Base-by-base conservation (phyloP, 805 yeast genomes). In the Crinitomyces ghanaensis region DNA sequence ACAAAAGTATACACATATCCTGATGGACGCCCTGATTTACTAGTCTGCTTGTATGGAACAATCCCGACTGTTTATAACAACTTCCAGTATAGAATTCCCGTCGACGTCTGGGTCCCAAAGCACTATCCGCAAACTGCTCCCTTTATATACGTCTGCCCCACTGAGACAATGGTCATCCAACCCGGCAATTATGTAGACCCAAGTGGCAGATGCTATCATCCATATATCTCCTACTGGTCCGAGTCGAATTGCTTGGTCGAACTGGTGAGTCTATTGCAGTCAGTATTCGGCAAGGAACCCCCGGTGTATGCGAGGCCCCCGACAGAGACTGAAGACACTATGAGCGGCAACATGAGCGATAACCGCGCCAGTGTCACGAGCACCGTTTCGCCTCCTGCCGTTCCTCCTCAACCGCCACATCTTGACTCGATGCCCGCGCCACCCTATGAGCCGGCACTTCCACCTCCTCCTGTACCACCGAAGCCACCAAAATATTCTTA, bases 31-130 rank as follows among this genome's bases (percentile, higher is more conserved):
- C 61, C 78, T 2, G 62, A 66, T 14, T 61, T 84, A 13, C 58
- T 84, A 31, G 58, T 85, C 7, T 74, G 75, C 39, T 40, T 86
- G 2, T 66, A 66, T 43, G 95, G 95, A 0, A 56, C 65, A 0
- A 43, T 77, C 3, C 65, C 66, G 2, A 50, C 57, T 1, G 26
- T 42, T 4, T 51, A 56, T 8, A 45, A 44, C 9, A 51, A 52
- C 1, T 36, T 45, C 0, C 44, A 46, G 0, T 59, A 64, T 41
- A 54, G 59, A n/a, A 56, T 70, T 12, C 86, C 85, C 0, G 46
- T 84, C 8, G 74, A 73, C 34, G 53, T 85, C 4, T 84, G 94
- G 93, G 48, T 86, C 4, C 93, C 94, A 0, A 64, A 66, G 18
- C 60, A 63, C 16, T 85, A 80, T 43, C 95, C 95, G 0, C 44